These are phyloP conservation scores for Trichoderma harzianum DNA, from an alignment of 2,329 filamentous ascomycete species.

Conservation along the genomic window DNA sequence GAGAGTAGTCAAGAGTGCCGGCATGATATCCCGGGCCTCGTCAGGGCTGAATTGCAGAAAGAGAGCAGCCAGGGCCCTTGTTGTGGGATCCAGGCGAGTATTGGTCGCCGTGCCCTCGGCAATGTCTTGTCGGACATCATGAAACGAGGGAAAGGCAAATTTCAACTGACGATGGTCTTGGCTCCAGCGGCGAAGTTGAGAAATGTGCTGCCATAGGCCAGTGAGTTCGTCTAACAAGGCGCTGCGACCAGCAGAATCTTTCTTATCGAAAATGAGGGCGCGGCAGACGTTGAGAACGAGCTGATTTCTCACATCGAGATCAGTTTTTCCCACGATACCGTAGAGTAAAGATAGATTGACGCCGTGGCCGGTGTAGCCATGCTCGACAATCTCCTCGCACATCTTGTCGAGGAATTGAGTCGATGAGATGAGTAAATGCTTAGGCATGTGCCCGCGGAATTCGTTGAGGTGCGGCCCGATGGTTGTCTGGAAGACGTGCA, in stretches of 20 bases:
- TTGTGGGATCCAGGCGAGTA: slow-evolving; percentile 16
- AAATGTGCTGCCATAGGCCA: slow-evolving; percentile 37
- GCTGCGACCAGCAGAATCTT: slow-evolving; percentile 19
- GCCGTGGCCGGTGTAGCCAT: slow-evolving; percentile 21
- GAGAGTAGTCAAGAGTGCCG: slow-evolving; percentile 33
- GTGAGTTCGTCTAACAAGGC: slow-evolving; percentile 30
- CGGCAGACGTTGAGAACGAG: slow-evolving; percentile 35
- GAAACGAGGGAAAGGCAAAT: slow-evolving; percentile 32
- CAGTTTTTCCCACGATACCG: slow-evolving; percentile 27
- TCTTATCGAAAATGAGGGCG: slow-evolving; percentile 20
- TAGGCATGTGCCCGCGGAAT: slow-evolving; percentile 29
- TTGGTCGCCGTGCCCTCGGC: slow-evolving; percentile 1
- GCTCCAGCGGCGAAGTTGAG: slow-evolving; percentile 32
- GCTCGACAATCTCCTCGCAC: slow-evolving; percentile 21
- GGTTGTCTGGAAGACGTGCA: slow-evolving; percentile 27
- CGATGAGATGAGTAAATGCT: slow-evolving; percentile 26
- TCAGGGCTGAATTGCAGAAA: slow-evolving; percentile 31
- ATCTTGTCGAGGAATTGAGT: slow-evolving; percentile 24
- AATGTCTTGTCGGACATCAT: slow-evolving; percentile 28
- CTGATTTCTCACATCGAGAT: slow-evolving; percentile 29
- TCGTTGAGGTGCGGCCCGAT: slow-evolving; percentile 32
- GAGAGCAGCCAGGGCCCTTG: slow-evolving; percentile 29
- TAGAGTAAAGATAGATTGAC: slow-evolving; percentile 29
- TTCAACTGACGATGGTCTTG: slow-evolving; percentile 22
- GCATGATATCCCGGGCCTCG: slow-evolving; percentile 28